Evolutionary conservation across 2,329 filamentous ascomycete genomes (phyloP).

Genomic region (Trichoderma sp.): DNA sequence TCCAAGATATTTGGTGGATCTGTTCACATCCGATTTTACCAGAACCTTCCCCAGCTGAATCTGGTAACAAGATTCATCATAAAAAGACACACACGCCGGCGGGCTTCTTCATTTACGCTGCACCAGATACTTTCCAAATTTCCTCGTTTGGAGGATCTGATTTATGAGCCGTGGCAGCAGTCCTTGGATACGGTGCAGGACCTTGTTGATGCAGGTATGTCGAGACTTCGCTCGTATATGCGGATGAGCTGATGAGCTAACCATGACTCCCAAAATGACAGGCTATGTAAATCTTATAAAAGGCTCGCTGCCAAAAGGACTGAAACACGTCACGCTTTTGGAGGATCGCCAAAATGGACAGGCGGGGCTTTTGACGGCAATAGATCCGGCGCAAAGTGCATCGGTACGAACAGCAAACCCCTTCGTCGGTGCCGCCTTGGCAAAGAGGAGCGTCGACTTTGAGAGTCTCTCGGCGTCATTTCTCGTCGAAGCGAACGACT

Average conservation of each 20-base stretch:
- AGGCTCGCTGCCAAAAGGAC: not conserved
- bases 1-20: not conserved
- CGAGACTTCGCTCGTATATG: not conserved
- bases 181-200: not conserved
- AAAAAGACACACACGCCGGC: slow-evolving; percentile 7
- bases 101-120: not conserved
- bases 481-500: slow-evolving; percentile 3
- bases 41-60: slow-evolving; percentile 6
- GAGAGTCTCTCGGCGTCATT: not conserved
- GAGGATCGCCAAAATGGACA: not conserved
- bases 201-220: slow-evolving; percentile 9
- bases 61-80: not conserved
- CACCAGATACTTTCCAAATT: not conserved
- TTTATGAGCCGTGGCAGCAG: slow-evolving; percentile 14
- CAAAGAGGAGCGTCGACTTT: not conserved
- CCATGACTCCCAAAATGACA: not conserved
- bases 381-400: not conserved
- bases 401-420: not conserved
- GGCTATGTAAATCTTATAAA: slow-evolving; percentile 7
- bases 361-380: not conserved
- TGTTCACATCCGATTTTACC: slow-evolving; percentile 1
- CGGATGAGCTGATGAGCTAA: not conserved
- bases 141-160: not conserved
- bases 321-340: not conserved
- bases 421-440: not conserved